Evolutionary conservation across 2,329 filamentous ascomycete species (phyloP).

Genomic region (Trichoderma afroharzianum): DNA sequence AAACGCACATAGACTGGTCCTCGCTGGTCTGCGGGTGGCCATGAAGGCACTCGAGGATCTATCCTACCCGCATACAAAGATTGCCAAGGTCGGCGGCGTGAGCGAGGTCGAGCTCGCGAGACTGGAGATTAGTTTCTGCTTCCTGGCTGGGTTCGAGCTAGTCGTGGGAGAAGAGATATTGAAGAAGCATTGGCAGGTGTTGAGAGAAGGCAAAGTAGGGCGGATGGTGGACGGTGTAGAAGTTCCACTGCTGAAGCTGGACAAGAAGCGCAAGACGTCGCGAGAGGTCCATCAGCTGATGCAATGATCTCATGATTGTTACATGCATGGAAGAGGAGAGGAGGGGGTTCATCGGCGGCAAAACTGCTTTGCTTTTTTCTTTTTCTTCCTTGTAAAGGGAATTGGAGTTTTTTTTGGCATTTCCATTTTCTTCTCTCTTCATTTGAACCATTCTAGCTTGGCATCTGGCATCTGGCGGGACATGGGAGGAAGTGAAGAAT

Average conservation of each 20-base stretch:
- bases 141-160: slow-evolving; percentile 79
- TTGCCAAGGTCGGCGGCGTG: slow-evolving; percentile 86
- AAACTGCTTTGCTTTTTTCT: not conserved
- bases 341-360: not conserved
- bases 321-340: not conserved
- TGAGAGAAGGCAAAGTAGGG: slow-evolving; percentile 30
- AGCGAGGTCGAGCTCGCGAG: slow-evolving; percentile 75
- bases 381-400: not conserved
- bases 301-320: not conserved
- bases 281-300: slow-evolving; percentile 1
- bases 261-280: not conserved
- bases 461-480: not conserved
- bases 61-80: slow-evolving; percentile 77
- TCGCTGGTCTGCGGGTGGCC: slow-evolving; percentile 80
- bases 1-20: slow-evolving; percentile 80
- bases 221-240: slow-evolving; percentile 26
- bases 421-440: not conserved
- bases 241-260: slow-evolving; percentile 27
- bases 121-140: slow-evolving; percentile 86
- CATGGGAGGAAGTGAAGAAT: not conserved
- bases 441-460: not conserved
- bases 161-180: slow-evolving; percentile 44
- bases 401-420: not conserved
- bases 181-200: slow-evolving; percentile 32
- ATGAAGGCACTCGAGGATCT: slow-evolving; percentile 96